Evolutionary conservation across 2,329 filamentous ascomycete genomes (phyloP).

Genomic region (Xylaria hypoxylon): DNA sequence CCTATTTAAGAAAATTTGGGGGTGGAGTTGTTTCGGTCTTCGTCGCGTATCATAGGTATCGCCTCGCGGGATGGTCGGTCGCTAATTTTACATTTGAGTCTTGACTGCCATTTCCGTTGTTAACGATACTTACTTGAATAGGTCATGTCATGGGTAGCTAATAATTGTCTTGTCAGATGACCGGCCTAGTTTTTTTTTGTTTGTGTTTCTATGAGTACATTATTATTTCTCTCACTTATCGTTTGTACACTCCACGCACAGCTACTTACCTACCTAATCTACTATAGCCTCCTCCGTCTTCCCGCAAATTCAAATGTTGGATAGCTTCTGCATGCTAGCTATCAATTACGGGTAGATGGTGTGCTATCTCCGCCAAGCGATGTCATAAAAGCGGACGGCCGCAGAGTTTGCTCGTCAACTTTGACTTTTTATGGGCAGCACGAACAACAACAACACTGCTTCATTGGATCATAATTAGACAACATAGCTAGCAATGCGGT

Average conservation of each 20-base stretch:
- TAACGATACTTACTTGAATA: too few relatives aligned
- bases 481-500: conserved; percentile 4
- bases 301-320: conserved; percentile 12
- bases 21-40: conserved; percentile 30
- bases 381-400: conserved; percentile 11
- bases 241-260: background rate
- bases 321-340: background rate
- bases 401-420: background rate
- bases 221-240: background rate
- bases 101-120: too few relatives aligned
- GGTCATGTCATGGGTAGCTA: background rate
- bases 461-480: background rate
- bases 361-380: conserved; percentile 26
- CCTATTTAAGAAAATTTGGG: conserved; percentile 28
- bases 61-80: conserved; percentile 19
- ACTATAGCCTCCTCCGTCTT: conserved; percentile 10
- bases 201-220: background rate
- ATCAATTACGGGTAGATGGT: conserved; percentile 21
- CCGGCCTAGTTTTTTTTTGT: background rate
- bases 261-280: conserved; percentile 6
- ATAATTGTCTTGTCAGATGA: conserved; percentile 17
- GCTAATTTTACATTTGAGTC: background rate
- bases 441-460: background rate
- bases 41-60: conserved; percentile 8
- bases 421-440: background rate